Evolutionary conservation across 306 rosid genomes (phyloP), one percentile per base, ranked within the genome.

Genomic region (Vigna unguiculata): DNA sequence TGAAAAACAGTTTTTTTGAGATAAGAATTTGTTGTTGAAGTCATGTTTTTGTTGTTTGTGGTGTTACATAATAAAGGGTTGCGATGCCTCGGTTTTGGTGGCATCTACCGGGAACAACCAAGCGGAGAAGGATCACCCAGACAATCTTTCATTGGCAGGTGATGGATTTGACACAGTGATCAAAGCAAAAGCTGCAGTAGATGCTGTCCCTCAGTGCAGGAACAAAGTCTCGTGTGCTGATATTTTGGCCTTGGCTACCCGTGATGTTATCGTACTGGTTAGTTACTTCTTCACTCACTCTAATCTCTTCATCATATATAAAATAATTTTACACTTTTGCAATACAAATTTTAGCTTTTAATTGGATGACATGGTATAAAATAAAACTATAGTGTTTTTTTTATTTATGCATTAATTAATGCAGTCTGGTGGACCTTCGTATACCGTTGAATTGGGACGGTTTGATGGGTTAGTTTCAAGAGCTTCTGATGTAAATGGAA

Each of bases 81-180:
- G 97, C 47, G 97, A 92, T 71, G 93, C 82, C 45, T 92, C 97
- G 0, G 81, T 87, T 9, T 3, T 90, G 55, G 60, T 90, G 5
- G 83, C 83, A 21, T 92, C 97, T 0, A 71, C 40, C 0, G 84
- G 81, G 41, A 72, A 69, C 32, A 90, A 92, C 81, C 11, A 54
- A 58, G 97, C 97, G 5, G 97, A 92, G 88, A 92, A 90, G 82
- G 97, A 92, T 71, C 77, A 87, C 74, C 65, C 85, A 0, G 96
- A 90, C 22, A 92, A 92, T 80, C 85, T 92, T 20, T 92, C 97
- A 0, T 52, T 92, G 61, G 97, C 97, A 0, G 97, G 97, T 66
- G 97, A 92, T 69, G 97, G 97, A 10, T 90, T 92, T 15, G 97
- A 92, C 79, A 88, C 97, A 0, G 97, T 92, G 78, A 88, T 85